Base-by-base conservation (phyloP, 148 eudicot genomes). In the Arbutus unedo region DNA sequence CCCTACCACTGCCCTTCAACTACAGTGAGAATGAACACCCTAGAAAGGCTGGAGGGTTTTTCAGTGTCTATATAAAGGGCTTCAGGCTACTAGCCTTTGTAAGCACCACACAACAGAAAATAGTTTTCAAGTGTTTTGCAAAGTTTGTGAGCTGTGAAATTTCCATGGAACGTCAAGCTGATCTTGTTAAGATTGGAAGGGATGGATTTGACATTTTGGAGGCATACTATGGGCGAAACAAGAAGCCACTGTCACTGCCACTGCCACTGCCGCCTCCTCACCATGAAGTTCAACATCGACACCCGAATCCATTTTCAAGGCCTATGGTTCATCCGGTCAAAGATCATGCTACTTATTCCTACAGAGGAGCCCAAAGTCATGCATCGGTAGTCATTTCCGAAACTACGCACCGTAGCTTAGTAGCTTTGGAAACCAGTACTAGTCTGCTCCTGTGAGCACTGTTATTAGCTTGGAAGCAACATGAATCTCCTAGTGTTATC, bases 121-220 rank as follows among this genome's bases (percentile, higher is more conserved):
- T 2, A 64, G 38, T 50, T 21, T 16, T 55, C 0, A 18, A 51
- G 47, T 70, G 48, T 41, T 11, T 14, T 70, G 18, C 51, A 74
- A 73, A 81, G 44, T 77, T 21, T 49, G 48, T 7, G 71, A 44
- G 7, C 14, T 51, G 44, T 47, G 6, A 44, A 54, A 77, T 47
- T 15, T 18, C 8, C 4, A 84, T 76, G 82, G 41, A 81, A 76
- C 23, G 77, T 38, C 48, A 84, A 47, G 83, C 73, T 9, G 67
- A 43, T 16, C 75, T 76, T 44, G 49, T 64, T 43, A 47, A 73
- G 77, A 47, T 73, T 73, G 77, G 54, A 8, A 2, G 3, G 53
- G 54, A 73, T 45, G 54, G 6, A 13, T 73, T 73, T 19, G 0
- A 53, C 16, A 18, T 73, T 0, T 2, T 73, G 25, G 77, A 73